Conservation (phyloP, 2,329 filamentous ascomycete species). For the Tothia fuscella region DNA sequence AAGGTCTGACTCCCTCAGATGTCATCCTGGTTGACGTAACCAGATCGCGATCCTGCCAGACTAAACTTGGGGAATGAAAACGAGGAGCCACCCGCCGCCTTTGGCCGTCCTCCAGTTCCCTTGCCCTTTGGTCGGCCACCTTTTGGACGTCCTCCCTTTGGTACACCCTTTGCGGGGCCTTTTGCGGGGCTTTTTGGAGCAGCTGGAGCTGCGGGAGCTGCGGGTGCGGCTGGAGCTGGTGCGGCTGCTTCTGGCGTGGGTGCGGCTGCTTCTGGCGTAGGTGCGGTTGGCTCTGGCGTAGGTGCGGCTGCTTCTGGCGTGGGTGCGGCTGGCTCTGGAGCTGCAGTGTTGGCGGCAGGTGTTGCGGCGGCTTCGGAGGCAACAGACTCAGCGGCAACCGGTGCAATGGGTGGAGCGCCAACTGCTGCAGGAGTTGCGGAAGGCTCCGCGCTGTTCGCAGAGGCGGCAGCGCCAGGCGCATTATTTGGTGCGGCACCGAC, state of each 20-base stretch:
- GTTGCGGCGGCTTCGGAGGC: background rate
- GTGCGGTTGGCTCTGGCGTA: background rate
- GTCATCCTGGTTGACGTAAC: too few species aligned
- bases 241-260: background rate
- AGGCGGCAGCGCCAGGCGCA: background rate
- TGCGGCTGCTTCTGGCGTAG: background rate
- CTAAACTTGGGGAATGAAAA: too few species aligned
- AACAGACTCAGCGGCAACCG: background rate
- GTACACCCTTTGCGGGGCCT: too few species aligned
- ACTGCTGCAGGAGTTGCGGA: background rate
- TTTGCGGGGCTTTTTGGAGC: too few species aligned
- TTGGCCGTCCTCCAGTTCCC: too few species aligned
- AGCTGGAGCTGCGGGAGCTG: background rate
- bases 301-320: background rate
- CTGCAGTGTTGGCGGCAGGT: background rate
- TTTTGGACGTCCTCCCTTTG: too few species aligned
- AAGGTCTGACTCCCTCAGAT: too few species aligned
- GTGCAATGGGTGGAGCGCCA: background rate
- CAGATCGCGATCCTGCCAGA: too few species aligned
- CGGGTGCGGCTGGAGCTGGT: background rate
- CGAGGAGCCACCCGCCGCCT: too few species aligned
- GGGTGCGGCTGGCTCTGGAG: background rate
- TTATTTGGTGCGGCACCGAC: background rate
- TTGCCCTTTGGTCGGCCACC: too few species aligned
- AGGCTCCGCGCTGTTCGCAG: background rate